Conservation (phyloP, 257 asterid species). For the Euphrasia confusa region DNA sequence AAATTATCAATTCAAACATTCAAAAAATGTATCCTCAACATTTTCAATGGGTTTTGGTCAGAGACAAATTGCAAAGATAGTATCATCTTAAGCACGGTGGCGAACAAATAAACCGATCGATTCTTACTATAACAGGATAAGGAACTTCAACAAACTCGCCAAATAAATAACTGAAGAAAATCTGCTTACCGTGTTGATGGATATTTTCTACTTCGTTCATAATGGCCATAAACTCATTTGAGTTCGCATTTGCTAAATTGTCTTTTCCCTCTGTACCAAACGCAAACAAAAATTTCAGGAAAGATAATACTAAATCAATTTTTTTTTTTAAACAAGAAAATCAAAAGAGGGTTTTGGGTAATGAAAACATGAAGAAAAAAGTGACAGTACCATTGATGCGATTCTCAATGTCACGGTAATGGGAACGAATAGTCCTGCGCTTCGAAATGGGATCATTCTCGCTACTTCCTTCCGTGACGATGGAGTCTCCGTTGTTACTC, state of each 20-base stretch:
- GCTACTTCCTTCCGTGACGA: background rate
- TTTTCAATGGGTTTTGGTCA: too few relatives aligned
- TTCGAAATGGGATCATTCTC: slow-evolving; percentile 1
- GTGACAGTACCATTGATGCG: slow-evolving; percentile 27
- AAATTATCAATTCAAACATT: background rate
- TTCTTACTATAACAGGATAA: background rate
- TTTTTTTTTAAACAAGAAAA: too few relatives aligned
- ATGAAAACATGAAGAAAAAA: background rate
- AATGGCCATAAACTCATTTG: slow-evolving; percentile 33
- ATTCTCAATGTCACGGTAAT: slow-evolving; percentile 27
- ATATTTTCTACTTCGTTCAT: slow-evolving; percentile 40
- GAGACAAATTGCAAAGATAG: too few relatives aligned
- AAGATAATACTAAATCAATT: background rate
- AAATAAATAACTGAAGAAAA: background rate
- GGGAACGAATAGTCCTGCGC: slow-evolving; percentile 20
- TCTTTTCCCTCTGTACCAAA: slow-evolving; percentile 34
- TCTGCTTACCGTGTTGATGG: slow-evolving; percentile 37
- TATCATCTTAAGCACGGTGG: too few relatives aligned
- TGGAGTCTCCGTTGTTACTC: background rate
- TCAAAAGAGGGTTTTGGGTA: background rate
- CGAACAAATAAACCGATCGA: too few relatives aligned
- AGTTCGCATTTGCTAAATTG: slow-evolving; percentile 31
- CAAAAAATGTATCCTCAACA: too few relatives aligned
- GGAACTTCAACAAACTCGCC: background rate
- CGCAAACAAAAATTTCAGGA: background rate